phyloP scores from a whole-genome alignment of 352 stramenopile species.

The Pilasporangium apinafurcum region DNA sequence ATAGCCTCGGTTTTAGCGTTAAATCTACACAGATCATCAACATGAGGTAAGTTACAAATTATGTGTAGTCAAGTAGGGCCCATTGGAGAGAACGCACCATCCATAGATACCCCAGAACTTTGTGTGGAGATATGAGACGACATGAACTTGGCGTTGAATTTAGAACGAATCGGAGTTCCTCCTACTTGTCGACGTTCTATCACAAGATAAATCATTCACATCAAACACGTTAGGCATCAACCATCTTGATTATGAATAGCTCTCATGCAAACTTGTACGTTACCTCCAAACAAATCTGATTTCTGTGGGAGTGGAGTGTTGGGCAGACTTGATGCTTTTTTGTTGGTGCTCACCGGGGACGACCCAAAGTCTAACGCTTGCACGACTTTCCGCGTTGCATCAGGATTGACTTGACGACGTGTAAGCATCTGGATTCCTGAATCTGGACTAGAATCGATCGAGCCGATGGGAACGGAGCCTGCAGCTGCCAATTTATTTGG shows the following conservation, averaged over 20 bases:
- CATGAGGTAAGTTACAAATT: no score
- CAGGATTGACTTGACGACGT: constrained; percentile 26
- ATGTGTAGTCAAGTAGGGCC: no score
- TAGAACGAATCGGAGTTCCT: constrained; percentile 33
- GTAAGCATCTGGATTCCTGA: constrained; percentile 18
- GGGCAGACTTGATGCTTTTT: neutral
- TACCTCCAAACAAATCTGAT: constrained; percentile 4
- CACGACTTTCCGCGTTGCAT: constrained; percentile 18
- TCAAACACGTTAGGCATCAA: no score
- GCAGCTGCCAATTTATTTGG: constrained; percentile 8
- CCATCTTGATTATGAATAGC: no score
- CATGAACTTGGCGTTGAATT: constrained; percentile 44
- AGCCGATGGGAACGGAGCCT: constrained; percentile 23
- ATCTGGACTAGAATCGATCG: constrained; percentile 45
- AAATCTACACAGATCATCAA: constrained; percentile 17
- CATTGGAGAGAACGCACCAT: constrained; percentile 24
- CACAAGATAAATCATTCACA: neutral
- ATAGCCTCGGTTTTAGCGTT: constrained; percentile 30
- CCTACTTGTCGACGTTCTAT: constrained; percentile 31
- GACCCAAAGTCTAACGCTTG: constrained; percentile 46
- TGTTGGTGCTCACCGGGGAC: constrained; percentile 13
- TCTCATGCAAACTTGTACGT: no score
- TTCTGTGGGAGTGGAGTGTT: neutral
- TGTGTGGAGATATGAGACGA: constrained; percentile 15
- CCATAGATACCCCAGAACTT: constrained; percentile 20